A percentile compares a stretch with the other conserved stretches of the same genome.
These are phyloP conservation scores for Arctostaphylos glauca DNA, from an alignment of 148 eudicot genomes.

Conservation along the genomic window DNA sequence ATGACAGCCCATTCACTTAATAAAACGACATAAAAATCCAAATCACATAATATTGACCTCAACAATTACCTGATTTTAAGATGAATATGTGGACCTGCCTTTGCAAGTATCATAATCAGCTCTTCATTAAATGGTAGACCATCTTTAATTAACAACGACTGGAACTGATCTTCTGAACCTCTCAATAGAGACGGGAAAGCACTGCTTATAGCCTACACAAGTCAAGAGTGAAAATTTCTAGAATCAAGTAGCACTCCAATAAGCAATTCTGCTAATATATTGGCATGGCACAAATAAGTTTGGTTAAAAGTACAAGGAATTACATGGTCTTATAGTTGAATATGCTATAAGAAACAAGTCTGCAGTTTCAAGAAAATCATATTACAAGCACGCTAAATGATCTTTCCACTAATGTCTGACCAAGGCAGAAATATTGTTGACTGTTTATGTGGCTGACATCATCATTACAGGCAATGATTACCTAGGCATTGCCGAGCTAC, in stretches of 20 bases:
- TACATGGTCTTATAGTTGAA: not conserved
- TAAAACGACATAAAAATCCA: not conserved
- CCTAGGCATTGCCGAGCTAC: too few relatives aligned
- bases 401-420: not conserved
- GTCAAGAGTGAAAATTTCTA: not conserved
- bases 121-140: constrained; percentile 44
- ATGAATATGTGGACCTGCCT: constrained; percentile 50
- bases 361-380: not conserved
- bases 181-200: constrained; percentile 70
- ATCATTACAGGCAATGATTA: too few relatives aligned
- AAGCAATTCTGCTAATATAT: not conserved
- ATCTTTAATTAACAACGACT: constrained; percentile 41
- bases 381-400: not conserved
- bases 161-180: constrained; percentile 62
- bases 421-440: too few relatives aligned
- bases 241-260: not conserved
- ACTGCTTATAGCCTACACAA: constrained; percentile 49
- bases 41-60: not conserved
- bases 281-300: not conserved
- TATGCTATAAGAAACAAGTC: not conserved
- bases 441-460: too few relatives aligned
- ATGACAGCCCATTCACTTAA: not conserved
- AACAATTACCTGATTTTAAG: constrained; percentile 53
- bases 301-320: not conserved
- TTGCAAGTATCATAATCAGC: constrained; percentile 59